phyloP scores from a whole-genome alignment of 164 flowering plant species.

The Saururus chinensis region DNA sequence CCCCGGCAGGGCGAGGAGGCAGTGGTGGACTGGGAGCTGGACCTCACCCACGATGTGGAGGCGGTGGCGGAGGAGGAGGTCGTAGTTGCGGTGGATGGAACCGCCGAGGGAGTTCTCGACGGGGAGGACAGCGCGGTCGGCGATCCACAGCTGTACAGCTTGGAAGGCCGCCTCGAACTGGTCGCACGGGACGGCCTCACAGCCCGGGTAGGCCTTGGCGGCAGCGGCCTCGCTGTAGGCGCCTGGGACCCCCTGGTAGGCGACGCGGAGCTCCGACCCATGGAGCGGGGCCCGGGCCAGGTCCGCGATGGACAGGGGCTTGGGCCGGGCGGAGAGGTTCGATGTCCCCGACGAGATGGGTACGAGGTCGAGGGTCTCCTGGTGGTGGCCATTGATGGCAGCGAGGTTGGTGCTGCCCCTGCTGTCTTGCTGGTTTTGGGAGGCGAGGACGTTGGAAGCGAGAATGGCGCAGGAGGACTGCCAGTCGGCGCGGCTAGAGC shows the following conservation, averaged over 20 bases:
- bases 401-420: constrained; percentile 11
- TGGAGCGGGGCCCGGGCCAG: constrained; percentile 86
- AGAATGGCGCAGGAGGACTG: constrained; percentile 84
- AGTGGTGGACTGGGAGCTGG: constrained; percentile 41
- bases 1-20: constrained; percentile 37
- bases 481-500: constrained; percentile 57
- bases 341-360: constrained; percentile 21
- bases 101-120: constrained; percentile 47
- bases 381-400: constrained; percentile 49
- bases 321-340: constrained; percentile 19
- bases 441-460: constrained; percentile 42
- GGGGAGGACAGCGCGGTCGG: constrained; percentile 41
- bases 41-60: constrained; percentile 53
- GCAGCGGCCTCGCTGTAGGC: constrained; percentile 96
- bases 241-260: constrained; percentile 95
- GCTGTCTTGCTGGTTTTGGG: constrained; percentile 27
- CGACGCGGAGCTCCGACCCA: constrained; percentile 75
- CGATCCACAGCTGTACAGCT: constrained; percentile 44
- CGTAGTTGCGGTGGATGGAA: constrained; percentile 43
- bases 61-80: constrained; percentile 44
- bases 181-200: constrained; percentile 87
- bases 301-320: constrained; percentile 61
- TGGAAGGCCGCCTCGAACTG: constrained; percentile 63
- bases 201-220: constrained; percentile 76
- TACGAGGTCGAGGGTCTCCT: constrained; percentile 47